Percentiles rank a stretch among this genome's conserved stretches.
These are phyloP conservation scores for Podochytrium sp. DNA, from an alignment of 192 early-diverging fungal species.

Conservation along the genomic window DNA sequence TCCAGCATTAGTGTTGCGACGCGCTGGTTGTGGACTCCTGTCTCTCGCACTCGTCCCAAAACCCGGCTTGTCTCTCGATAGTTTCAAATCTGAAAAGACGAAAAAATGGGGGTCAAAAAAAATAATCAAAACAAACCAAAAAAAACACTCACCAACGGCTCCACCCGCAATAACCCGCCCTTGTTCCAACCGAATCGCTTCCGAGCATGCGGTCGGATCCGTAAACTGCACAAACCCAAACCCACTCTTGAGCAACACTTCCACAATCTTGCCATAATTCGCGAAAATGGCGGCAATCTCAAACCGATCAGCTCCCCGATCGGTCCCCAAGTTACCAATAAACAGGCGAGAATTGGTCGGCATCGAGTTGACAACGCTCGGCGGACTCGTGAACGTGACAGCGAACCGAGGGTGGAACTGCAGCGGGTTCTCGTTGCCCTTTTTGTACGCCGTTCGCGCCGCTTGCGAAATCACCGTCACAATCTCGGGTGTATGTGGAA, in stretches of 20 bases:
- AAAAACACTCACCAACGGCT: conserved; percentile 46
- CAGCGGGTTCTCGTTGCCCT: conserved; percentile 16
- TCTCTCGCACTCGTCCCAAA: neutral
- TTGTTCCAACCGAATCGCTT: conserved; percentile 48
- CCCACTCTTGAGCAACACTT: conserved; percentile 50
- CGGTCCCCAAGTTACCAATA: conserved; percentile 56
- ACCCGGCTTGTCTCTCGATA: conserved; percentile 39
- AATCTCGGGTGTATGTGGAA: conserved; percentile 17
- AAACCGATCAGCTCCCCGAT: conserved; percentile 37
- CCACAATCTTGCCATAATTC: conserved; percentile 58
- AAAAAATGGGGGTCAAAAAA: neutral
- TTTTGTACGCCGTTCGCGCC: conserved; percentile 11
- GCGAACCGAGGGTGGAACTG: conserved; percentile 46
- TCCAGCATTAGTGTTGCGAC: conserved; percentile 2
- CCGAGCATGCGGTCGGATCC: conserved; percentile 39
- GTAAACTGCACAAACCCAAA: conserved; percentile 64
- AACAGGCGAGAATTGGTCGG: conserved; percentile 52
- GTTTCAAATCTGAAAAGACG: conserved; percentile 44
- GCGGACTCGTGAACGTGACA: conserved; percentile 37
- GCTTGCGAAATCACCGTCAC: neutral
- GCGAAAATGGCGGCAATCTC: conserved; percentile 58
- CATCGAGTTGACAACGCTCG: conserved; percentile 30
- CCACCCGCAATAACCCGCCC: conserved; percentile 48
- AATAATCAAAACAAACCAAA: conserved; percentile 18
- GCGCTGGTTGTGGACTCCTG: neutral